phyloP scores from a whole-genome alignment of 768 basidiomycete genomes.

The Sporobolomyces pararoseus region DNA sequence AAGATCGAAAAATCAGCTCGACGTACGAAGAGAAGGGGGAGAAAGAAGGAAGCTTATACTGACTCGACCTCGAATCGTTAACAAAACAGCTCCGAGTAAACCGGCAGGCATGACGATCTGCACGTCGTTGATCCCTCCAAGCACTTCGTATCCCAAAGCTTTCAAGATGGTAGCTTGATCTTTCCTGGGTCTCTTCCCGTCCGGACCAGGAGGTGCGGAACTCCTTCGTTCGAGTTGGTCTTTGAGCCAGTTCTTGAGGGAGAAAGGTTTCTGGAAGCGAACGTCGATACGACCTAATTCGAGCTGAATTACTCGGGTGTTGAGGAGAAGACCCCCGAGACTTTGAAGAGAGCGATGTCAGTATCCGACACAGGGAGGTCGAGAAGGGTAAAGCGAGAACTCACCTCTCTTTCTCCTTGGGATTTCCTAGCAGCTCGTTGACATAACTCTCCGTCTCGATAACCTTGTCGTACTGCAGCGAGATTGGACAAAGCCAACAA shows the following conservation, averaged over 20 bases:
- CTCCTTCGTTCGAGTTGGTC: conserved; percentile 37
- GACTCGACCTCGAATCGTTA: conserved; percentile 42
- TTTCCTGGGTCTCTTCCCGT: conserved; percentile 8
- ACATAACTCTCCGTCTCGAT: conserved; percentile 36
- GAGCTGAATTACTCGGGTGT: conserved; percentile 39
- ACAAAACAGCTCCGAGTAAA: conserved; percentile 42
- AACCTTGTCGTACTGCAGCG: conserved; percentile 45
- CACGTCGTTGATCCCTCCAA: conserved; percentile 43
- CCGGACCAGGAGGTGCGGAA: not conserved
- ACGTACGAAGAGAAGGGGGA: not conserved
- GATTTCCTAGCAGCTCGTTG: conserved; percentile 43
- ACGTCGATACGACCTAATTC: conserved; percentile 45
- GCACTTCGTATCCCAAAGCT: conserved; percentile 40
- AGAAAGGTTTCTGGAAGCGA: conserved; percentile 43
- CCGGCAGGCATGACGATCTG: conserved; percentile 44
- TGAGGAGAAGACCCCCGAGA: conserved; percentile 24
- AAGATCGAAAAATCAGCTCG: not conserved
- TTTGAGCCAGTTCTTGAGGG: conserved; percentile 37
- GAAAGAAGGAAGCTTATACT: not conserved
- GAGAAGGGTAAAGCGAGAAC: not conserved
- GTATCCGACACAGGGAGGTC: not conserved
- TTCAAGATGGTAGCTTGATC: conserved; percentile 38
- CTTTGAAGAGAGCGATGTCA: not conserved
- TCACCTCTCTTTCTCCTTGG: conserved; percentile 43
- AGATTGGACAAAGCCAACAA: conserved; percentile 32